These are phyloP conservation scores for Ceratocystis eucalypticola DNA, from an alignment of 2,329 filamentous ascomycete genomes.

Conservation along the genomic window DNA sequence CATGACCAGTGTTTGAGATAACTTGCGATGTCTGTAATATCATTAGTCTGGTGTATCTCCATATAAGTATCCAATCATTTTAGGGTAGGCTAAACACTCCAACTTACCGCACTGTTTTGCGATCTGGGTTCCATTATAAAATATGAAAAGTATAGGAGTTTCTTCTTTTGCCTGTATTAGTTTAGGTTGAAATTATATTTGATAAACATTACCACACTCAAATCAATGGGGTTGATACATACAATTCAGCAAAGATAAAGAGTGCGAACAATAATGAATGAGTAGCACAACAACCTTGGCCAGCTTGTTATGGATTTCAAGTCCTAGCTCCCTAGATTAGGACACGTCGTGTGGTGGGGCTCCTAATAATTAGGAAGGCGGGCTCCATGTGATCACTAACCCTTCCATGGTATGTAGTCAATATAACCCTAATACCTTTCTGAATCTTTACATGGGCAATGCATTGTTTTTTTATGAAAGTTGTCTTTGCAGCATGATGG, in stretches of 20 bases:
- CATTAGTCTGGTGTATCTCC: constrained; percentile 23
- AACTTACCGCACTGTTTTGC: constrained; percentile 12
- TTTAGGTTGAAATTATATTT: not conserved
- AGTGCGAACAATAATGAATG: not conserved
- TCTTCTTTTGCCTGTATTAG: not conserved
- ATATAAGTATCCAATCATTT: not conserved
- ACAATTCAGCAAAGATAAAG: not conserved
- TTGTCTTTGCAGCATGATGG: not conserved
- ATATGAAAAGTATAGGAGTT: not conserved
- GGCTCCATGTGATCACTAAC: constrained; percentile 6
- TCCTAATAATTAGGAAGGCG: not conserved
- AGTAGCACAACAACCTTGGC: not conserved
- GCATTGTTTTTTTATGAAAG: too few relatives aligned
- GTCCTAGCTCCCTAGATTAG: constrained; percentile 12
- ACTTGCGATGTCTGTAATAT: constrained; percentile 30
- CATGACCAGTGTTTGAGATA: constrained; percentile 48
- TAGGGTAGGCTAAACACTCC: constrained; percentile 6
- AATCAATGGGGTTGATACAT: not conserved
- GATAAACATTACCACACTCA: not conserved
- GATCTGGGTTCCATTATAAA: not conserved
- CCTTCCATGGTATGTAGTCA: not conserved
- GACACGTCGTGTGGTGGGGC: constrained; percentile 18
- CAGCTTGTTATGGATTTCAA: not conserved
- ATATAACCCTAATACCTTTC: not conserved
- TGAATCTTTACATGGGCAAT: too few relatives aligned